Evolutionary conservation across 495 filamentous ascomycete species (phyloP).

Genomic region (Parathielavia hyrcaniae): DNA sequence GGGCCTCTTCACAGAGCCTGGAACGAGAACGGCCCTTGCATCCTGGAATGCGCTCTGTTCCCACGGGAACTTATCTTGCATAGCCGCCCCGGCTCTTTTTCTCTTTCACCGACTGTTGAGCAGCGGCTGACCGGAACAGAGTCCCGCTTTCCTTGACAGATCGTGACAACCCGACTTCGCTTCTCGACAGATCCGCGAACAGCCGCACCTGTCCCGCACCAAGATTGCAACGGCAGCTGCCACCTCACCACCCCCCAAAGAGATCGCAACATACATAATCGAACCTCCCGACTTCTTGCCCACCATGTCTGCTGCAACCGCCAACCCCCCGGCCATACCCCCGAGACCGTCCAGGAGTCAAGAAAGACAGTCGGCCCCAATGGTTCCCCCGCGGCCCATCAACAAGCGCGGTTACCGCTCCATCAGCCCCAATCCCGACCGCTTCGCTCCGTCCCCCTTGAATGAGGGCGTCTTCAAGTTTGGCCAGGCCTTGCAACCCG

Average conservation of each 20-base stretch:
- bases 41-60: not conserved
- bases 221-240: constrained; percentile 1
- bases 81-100: constrained; percentile 3
- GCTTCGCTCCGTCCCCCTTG: constrained; percentile 78
- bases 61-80: constrained; percentile 24
- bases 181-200: not conserved
- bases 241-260: too few relatives aligned
- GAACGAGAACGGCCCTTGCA: too few relatives aligned
- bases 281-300: constrained; percentile 5
- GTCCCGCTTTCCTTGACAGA: not conserved
- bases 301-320: constrained; percentile 41
- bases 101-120: constrained; percentile 25
- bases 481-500: constrained; percentile 23
- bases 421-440: constrained; percentile 66
- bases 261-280: not conserved
- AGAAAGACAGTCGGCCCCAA: constrained; percentile 43
- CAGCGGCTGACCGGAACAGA: constrained; percentile 13
- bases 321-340: constrained; percentile 55
- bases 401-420: constrained; percentile 66
- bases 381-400: constrained; percentile 64
- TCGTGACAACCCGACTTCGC: not conserved
- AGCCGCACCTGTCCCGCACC: not conserved
- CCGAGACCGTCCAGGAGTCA: constrained; percentile 54
- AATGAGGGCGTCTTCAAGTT: constrained; percentile 53
- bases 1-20: not conserved